Percentiles rank a stretch among this genome's conserved stretches.
Evolutionary conservation across 2,329 filamentous ascomycete genomes (phyloP).

Genomic region (Fusarium irregulare): DNA sequence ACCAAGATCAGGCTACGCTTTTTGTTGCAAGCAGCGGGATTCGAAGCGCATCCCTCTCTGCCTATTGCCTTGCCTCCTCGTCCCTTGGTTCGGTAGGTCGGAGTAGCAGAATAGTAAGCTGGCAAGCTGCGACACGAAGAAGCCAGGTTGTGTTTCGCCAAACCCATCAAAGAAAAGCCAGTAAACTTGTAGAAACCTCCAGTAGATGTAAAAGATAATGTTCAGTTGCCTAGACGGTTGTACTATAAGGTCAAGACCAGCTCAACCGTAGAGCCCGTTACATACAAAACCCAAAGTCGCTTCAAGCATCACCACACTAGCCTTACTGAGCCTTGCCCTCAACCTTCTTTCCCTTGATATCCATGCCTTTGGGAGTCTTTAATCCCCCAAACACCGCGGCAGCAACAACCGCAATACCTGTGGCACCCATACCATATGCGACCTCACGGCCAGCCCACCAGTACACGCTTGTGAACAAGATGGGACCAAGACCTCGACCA

Average conservation of each 20-base stretch:
- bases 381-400: slow-evolving; percentile 77
- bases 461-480: slow-evolving; percentile 94
- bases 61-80: background rate
- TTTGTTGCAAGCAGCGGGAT: background rate
- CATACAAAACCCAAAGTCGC: slow-evolving; percentile 2
- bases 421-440: slow-evolving; percentile 84
- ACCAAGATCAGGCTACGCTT: background rate
- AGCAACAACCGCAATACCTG: slow-evolving; percentile 81
- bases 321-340: slow-evolving; percentile 33
- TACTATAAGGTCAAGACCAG: slow-evolving; percentile 29
- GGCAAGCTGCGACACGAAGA: background rate
- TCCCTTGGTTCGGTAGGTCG: background rate
- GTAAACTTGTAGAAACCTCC: background rate
- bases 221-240: background rate
- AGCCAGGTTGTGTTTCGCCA: background rate
- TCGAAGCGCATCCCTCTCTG: slow-evolving; percentile 1
- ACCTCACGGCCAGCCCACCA: slow-evolving; percentile 96
- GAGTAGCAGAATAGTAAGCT: background rate
- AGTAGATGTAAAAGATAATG: background rate
- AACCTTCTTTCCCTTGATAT: slow-evolving; percentile 34
- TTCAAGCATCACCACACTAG: background rate
- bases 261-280: slow-evolving; percentile 14
- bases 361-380: slow-evolving; percentile 66
- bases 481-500: slow-evolving; percentile 84
- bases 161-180: background rate